These are phyloP conservation scores for Kwoniella botswanensis DNA, from an alignment of 768 basidiomycete species.

Conservation along the genomic window DNA sequence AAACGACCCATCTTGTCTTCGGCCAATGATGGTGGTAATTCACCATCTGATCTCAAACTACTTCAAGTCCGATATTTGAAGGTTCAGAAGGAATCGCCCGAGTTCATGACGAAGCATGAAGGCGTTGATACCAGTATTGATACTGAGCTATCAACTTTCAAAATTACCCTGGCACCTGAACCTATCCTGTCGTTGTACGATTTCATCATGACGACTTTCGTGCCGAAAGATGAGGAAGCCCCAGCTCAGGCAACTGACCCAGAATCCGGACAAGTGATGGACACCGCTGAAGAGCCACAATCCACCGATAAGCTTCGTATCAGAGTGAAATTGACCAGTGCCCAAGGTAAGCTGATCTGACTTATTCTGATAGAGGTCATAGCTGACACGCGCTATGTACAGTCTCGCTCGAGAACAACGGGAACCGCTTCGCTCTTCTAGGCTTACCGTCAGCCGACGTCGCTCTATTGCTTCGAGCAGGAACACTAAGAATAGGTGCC, in stretches of 20 bases:
- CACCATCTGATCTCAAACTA: conserved; percentile 63
- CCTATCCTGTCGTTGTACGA: conserved; percentile 90
- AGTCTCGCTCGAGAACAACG: conserved; percentile 80
- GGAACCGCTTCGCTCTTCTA: conserved; percentile 76
- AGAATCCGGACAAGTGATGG: not conserved
- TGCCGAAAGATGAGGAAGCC: conserved; percentile 60
- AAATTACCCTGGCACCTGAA: conserved; percentile 85
- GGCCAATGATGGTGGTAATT: conserved; percentile 31
- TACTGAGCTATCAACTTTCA: conserved; percentile 84
- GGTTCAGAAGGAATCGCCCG: conserved; percentile 82
- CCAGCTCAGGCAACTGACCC: not conserved
- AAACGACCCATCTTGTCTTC: conserved; percentile 47
- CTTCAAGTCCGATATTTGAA: conserved; percentile 77
- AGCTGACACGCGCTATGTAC: conserved; percentile 3
- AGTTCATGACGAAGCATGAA: conserved; percentile 77
- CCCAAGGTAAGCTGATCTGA: conserved; percentile 67
- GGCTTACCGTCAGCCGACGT: conserved; percentile 89
- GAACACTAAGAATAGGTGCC: conserved; percentile 77
- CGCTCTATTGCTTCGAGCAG: conserved; percentile 71
- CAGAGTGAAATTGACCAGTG: conserved; percentile 78
- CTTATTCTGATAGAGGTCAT: conserved; percentile 11
- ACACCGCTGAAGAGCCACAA: conserved; percentile 7
- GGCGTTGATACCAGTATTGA: conserved; percentile 87
- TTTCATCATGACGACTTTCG: conserved; percentile 97
- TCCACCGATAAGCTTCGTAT: conserved; percentile 73